Conservation (phyloP, 192 early-diverging fungal species). For the Coemansia sp. region DNA sequence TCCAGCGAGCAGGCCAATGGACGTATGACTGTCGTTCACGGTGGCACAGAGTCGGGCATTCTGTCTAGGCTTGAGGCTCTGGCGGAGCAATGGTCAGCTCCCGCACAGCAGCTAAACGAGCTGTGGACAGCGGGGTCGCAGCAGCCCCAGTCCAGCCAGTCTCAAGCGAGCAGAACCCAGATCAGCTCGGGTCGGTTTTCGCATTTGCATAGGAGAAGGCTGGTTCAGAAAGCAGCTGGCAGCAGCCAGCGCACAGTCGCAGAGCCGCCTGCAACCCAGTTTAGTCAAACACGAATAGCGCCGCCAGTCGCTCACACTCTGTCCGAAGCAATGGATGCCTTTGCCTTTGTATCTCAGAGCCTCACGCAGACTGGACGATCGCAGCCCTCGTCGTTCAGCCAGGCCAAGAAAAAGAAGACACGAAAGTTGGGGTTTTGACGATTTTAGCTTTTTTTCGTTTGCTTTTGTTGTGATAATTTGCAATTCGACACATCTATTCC, state of each 20-base stretch:
- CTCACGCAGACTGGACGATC: background rate
- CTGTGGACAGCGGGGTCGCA: conserved; percentile 5
- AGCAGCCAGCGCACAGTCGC: background rate
- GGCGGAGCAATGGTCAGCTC: background rate
- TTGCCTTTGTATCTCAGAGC: conserved; percentile 9
- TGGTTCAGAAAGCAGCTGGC: background rate
- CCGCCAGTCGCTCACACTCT: background rate
- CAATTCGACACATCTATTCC: conserved; percentile 8
- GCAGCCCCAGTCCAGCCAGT: background rate
- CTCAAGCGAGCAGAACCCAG: background rate
- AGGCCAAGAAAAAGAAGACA: conserved; percentile 29
- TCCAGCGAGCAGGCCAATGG: background rate
- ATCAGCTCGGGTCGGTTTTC: background rate
- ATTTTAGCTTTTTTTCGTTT: background rate
- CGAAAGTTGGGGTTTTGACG: conserved; percentile 37
- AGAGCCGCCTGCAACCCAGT: background rate
- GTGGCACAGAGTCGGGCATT: background rate
- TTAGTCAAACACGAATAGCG: background rate
- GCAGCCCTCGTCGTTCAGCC: background rate
- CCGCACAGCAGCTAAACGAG: conserved; percentile 5
- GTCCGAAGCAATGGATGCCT: conserved; percentile 1
- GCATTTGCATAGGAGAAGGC: background rate
- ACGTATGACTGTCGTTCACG: background rate
- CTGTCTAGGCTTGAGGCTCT: conserved; percentile 1
- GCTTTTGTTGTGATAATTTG: background rate